Percentiles rank a stretch among this genome's conserved stretches.
phyloP scores from a whole-genome alignment of 345 rosid genomes.

The Erysimum cheiranthoides region DNA sequence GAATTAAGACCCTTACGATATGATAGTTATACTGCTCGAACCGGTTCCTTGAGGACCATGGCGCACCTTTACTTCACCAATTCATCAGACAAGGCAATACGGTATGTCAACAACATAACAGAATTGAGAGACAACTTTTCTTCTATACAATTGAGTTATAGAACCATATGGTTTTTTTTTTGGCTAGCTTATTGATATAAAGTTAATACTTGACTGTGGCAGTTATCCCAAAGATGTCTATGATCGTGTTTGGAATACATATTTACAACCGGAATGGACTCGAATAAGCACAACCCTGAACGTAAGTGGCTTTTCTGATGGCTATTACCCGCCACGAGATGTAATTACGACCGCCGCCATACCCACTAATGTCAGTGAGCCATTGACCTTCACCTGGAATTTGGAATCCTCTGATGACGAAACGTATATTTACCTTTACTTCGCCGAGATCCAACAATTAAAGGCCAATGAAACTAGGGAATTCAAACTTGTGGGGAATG shows the following conservation, averaged over 20 bases:
- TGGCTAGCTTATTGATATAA: not conserved
- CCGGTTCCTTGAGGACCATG: not conserved
- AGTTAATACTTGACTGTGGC: not conserved
- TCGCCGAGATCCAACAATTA: constrained; percentile 44
- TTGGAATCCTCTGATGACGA: not conserved
- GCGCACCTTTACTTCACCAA: not conserved
- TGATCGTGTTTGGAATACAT: constrained; percentile 49
- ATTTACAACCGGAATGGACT: not conserved
- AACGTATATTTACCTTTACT: constrained; percentile 44
- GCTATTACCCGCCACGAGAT: constrained; percentile 31
- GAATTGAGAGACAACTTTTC: not conserved
- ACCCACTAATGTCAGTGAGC: constrained; percentile 33
- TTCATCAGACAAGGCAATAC: not conserved
- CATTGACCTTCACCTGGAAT: not conserved
- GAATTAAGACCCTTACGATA: constrained; percentile 34
- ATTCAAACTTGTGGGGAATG: constrained; percentile 31
- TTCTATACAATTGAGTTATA: not conserved
- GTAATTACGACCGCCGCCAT: constrained; percentile 39
- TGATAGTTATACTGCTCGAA: not conserved
- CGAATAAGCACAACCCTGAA: constrained; percentile 21
- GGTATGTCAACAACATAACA: constrained; percentile 15
- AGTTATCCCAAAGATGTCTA: constrained; percentile 48
- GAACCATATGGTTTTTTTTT: not conserved
- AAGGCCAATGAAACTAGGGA: constrained; percentile 43
- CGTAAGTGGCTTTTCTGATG: accelerated